phyloP scores from a whole-genome alignment of 768 basidiomycete species.

The Candolleomyces efflorescens region DNA sequence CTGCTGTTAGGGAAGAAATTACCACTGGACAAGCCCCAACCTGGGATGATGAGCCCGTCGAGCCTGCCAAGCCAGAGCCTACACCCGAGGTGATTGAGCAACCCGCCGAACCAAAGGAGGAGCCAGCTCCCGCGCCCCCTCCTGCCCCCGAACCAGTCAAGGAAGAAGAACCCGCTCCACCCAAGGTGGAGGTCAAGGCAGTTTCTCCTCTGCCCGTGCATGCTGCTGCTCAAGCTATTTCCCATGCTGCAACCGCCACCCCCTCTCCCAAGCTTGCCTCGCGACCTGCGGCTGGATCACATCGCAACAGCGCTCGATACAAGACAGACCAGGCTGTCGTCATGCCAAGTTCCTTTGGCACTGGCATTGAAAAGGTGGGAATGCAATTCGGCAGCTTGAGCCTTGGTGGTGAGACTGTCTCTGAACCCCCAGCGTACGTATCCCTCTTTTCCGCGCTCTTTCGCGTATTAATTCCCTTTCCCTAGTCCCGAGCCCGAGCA shows the following conservation, averaged over 20 bases:
- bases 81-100: slow-evolving; percentile 22
- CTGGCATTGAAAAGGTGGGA: slow-evolving; percentile 70
- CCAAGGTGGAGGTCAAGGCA: slow-evolving; percentile 31
- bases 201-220: slow-evolving; percentile 26
- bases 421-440: slow-evolving; percentile 52
- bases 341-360: slow-evolving; percentile 66
- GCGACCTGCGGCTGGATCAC: slow-evolving; percentile 48
- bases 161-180: slow-evolving; percentile 17
- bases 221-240: slow-evolving; percentile 25
- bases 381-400: slow-evolving; percentile 90
- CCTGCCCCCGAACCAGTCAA: slow-evolving; percentile 25
- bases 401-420: slow-evolving; percentile 62
- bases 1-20: slow-evolving; percentile 65
- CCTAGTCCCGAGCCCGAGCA: slow-evolving; percentile 33
- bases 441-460: slow-evolving; percentile 6
- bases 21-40: slow-evolving; percentile 62
- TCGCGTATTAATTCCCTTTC: slow-evolving; percentile 7
- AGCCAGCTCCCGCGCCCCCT: slow-evolving; percentile 20
- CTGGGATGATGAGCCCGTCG: slow-evolving; percentile 68
- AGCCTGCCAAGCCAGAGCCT: slow-evolving; percentile 18
- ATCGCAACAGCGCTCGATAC: slow-evolving; percentile 58
- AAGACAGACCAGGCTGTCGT: slow-evolving; percentile 82
- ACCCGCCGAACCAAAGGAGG: slow-evolving; percentile 19
- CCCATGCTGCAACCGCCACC: slow-evolving; percentile 32
- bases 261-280: slow-evolving; percentile 49